Evolutionary conservation across 345 rosid genomes (phyloP).

Genomic region (Sonneratia caseolaris): DNA sequence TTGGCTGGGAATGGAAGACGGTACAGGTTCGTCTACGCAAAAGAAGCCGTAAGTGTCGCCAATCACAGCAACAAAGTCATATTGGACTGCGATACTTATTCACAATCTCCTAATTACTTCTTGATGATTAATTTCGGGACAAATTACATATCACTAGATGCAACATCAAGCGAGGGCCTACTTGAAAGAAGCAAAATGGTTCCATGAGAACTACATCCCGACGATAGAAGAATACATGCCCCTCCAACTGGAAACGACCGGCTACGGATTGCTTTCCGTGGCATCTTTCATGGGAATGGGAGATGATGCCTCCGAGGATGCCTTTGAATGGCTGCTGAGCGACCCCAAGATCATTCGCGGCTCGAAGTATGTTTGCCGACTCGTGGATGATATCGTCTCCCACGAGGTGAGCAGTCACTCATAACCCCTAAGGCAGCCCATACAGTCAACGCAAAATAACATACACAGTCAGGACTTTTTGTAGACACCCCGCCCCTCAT

Average conservation of each 20-base stretch:
- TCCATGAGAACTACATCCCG: conserved; percentile 13
- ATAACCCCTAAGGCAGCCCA: too few relatives aligned
- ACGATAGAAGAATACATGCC: conserved; percentile 21
- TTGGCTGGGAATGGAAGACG: conserved; percentile 9
- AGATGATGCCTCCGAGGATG: conserved; percentile 7
- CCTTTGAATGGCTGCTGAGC: conserved; percentile 9
- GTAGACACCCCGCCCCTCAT: too few relatives aligned
- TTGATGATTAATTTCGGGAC: neutral
- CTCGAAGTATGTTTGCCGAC: neutral
- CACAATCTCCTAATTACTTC: neutral
- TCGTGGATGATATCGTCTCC: conserved; percentile 12
- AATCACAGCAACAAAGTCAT: too few relatives aligned
- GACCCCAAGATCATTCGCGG: conserved; percentile 7
- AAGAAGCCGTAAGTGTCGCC: neutral
- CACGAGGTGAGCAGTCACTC: conserved; percentile 1
- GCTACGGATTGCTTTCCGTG: neutral
- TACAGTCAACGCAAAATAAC: too few relatives aligned
- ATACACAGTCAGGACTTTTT: too few relatives aligned
- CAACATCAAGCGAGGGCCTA: neutral
- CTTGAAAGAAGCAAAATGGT: conserved; percentile 10
- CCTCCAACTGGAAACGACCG: conserved; percentile 9
- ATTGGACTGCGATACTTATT: neutral
- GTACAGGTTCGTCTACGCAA: conserved; percentile 13
- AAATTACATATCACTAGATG: conserved; percentile 10
- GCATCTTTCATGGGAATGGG: conserved; percentile 11